Evolutionary conservation across 2,329 filamentous ascomycete genomes (phyloP).

Genomic region (Ceratocystis cacaofunesta): DNA sequence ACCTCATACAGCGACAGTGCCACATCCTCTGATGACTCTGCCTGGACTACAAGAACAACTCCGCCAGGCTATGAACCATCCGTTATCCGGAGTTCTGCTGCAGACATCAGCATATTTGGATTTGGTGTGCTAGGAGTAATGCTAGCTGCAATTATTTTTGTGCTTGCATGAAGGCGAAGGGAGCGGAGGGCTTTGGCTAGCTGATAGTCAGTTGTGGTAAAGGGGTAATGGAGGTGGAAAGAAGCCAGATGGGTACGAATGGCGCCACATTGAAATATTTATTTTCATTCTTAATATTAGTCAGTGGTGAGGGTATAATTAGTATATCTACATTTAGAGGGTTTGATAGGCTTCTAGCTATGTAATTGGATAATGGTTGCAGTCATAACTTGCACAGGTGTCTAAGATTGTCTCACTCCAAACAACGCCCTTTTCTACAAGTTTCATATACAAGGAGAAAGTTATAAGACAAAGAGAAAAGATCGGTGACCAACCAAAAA

Average conservation of each 20-base stretch:
- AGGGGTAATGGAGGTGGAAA: neutral
- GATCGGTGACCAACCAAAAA: neutral
- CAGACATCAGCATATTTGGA: neutral
- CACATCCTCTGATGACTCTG: neutral
- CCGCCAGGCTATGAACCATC: neutral
- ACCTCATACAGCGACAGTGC: neutral
- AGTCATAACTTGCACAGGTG: too few relatives aligned
- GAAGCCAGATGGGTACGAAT: neutral
- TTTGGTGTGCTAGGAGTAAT: constrained; percentile 4
- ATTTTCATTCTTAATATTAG: neutral
- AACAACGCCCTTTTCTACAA: too few relatives aligned
- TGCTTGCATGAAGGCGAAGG: neutral
- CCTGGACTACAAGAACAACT: neutral
- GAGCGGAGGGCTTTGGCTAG: neutral
- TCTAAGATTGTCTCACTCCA: too few relatives aligned
- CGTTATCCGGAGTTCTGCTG: constrained; percentile 3
- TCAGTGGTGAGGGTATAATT: neutral
- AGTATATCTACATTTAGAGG: neutral
- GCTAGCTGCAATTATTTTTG: constrained; percentile 5
- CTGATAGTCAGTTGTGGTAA: neutral
- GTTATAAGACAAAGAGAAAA: neutral
- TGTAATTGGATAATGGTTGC: neutral
- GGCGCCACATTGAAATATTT: neutral
- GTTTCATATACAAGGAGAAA: too few relatives aligned
- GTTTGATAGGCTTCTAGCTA: neutral